These are phyloP conservation scores for Colletotrichum incanum DNA, from an alignment of 2,329 filamentous ascomycete species.

Conservation along the genomic window DNA sequence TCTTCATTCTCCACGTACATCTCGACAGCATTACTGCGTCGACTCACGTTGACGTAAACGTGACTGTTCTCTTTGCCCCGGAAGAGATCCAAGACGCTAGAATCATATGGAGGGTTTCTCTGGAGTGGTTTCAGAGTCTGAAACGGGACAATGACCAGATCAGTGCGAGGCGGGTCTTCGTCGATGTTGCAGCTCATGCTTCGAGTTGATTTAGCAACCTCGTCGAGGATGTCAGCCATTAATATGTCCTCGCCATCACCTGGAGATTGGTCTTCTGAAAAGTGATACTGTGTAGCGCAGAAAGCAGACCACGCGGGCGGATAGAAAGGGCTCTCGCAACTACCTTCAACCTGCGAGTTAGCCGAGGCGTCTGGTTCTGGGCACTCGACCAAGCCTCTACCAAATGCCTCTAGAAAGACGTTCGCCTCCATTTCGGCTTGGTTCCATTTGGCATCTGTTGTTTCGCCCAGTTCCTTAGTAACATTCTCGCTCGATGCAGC, in stretches of 20 bases:
- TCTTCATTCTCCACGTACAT: conserved; percentile 46
- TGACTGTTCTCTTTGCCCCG: conserved; percentile 35
- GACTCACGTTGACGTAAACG: conserved; percentile 44
- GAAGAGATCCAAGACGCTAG: conserved; percentile 45
- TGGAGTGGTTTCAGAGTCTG: conserved; percentile 43
- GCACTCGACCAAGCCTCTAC: background rate
- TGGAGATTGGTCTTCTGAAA: background rate
- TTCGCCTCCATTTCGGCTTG: conserved; percentile 14
- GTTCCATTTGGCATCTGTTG: background rate
- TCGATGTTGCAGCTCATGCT: background rate
- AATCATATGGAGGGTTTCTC: conserved; percentile 42
- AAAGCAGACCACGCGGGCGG: background rate
- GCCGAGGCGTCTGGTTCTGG: no score
- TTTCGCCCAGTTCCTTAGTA: no score
- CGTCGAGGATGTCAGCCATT: background rate
- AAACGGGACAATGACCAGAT: conserved; percentile 11
- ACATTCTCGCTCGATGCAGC: background rate
- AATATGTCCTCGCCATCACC: background rate
- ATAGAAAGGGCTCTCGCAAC: background rate
- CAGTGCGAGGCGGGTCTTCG: background rate
- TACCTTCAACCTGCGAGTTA: background rate
- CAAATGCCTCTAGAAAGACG: conserved; percentile 17
- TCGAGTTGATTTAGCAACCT: background rate
- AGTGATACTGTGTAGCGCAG: background rate
- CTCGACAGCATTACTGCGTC: conserved; percentile 48